Conservation (phyloP, 371 early-diverging fungal species). For the Mucor piriformis region DNA sequence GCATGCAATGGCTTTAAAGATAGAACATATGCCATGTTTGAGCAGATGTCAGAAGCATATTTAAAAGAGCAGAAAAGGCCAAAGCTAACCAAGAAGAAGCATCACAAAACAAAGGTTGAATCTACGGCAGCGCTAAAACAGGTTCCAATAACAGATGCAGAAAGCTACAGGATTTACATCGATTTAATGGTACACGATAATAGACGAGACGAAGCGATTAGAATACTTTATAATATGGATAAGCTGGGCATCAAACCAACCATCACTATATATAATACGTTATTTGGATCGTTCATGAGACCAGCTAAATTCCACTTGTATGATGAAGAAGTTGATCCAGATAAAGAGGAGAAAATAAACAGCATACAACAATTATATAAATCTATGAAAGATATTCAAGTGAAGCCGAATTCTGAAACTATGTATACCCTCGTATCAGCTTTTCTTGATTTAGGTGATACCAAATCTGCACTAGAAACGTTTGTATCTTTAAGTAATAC, state of each 20-base stretch:
- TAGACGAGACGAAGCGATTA: slow-evolving; percentile 25
- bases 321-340: neutral
- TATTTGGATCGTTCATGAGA: slow-evolving; percentile 38
- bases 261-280: slow-evolving; percentile 36
- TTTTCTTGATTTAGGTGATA: slow-evolving; percentile 59
- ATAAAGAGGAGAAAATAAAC: neutral
- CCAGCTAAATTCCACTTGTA: neutral
- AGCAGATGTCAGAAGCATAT: slow-evolving; percentile 7
- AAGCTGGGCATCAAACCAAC: slow-evolving; percentile 26
- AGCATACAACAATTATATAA: slow-evolving; percentile 30
- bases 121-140: neutral
- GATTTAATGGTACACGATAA: slow-evolving; percentile 27
- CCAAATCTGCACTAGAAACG: slow-evolving; percentile 46
- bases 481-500: slow-evolving; percentile 41
- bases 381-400: slow-evolving; percentile 28
- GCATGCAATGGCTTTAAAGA: slow-evolving; percentile 27
- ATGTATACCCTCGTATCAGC: slow-evolving; percentile 58
- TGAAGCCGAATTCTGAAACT: slow-evolving; percentile 48
- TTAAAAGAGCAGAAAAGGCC: neutral
- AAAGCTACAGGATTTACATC: slow-evolving; percentile 43
- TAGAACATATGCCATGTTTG: slow-evolving; percentile 39
- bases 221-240: slow-evolving; percentile 25
- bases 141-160: slow-evolving; percentile 36
- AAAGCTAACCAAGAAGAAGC: too few species aligned
- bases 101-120: neutral